A percentile compares a stretch with the other conserved stretches of the same genome.
These are phyloP conservation scores for Uronychia setigera DNA, from an alignment of 73 alveolate genomes.

Conservation along the genomic window DNA sequence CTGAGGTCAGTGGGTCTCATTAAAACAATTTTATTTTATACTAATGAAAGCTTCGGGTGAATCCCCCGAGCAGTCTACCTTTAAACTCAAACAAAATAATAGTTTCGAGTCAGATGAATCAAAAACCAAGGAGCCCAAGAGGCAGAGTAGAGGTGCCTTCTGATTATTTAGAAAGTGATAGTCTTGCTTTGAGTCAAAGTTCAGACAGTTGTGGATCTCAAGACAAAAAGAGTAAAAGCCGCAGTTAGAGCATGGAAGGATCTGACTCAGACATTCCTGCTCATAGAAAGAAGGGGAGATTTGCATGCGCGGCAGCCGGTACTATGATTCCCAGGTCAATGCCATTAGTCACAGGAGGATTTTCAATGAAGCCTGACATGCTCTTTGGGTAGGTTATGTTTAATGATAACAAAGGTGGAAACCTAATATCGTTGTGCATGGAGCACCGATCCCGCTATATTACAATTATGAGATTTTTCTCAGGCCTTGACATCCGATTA, in stretches of 20 bases:
- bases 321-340: slow-evolving; percentile 5
- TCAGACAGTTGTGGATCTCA: too few relatives aligned
- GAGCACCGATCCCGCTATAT: slow-evolving; percentile 62
- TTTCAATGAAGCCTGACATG: slow-evolving; percentile 71
- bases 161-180: too few relatives aligned
- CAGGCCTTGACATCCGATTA: slow-evolving; percentile 18
- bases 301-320: neutral
- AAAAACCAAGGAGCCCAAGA: too few relatives aligned
- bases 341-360: slow-evolving; percentile 43
- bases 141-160: too few relatives aligned
- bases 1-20: neutral
- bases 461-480: slow-evolving; percentile 50
- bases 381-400: slow-evolving; percentile 56
- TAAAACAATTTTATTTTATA: neutral
- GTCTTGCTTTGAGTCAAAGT: too few relatives aligned
- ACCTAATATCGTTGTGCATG: slow-evolving; percentile 31
- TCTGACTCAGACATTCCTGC: neutral
- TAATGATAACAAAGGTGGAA: slow-evolving; percentile 10
- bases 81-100: neutral
- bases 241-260: too few relatives aligned
- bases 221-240: too few relatives aligned
- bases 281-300: neutral
- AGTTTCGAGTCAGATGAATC: slow-evolving; percentile 1
- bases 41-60: neutral
- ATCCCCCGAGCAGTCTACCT: neutral